Conservation (phyloP, 768 basidiomycete genomes). For the Leccinellum albellum region DNA sequence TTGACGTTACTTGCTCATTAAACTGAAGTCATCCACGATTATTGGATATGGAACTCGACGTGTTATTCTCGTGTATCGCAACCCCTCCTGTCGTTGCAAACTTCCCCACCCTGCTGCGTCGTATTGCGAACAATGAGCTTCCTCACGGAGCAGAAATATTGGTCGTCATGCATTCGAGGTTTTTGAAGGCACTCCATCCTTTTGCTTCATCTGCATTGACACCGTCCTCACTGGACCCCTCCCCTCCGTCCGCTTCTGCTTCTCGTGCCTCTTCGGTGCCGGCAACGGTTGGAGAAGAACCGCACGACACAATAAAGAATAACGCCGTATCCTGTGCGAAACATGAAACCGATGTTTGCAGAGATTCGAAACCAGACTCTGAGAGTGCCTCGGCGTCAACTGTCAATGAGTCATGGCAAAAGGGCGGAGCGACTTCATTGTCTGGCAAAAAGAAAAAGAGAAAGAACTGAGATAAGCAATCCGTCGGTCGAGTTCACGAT, state of each 20-base stretch:
- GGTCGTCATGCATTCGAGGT: slow-evolving; percentile 14
- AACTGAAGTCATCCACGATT: slow-evolving; percentile 12
- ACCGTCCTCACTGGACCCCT: not conserved
- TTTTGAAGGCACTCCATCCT: slow-evolving; percentile 10
- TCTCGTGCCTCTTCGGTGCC: too few relatives aligned
- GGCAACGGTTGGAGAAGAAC: too few relatives aligned
- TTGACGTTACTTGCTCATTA: not conserved
- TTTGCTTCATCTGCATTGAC: not conserved
- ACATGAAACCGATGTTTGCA: not conserved
- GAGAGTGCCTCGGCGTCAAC: too few relatives aligned
- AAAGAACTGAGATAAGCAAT: too few relatives aligned
- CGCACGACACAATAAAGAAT: too few relatives aligned
- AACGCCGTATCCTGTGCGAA: not conserved
- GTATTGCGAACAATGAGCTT: not conserved
- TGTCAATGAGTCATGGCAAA: too few relatives aligned
- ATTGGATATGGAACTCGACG: slow-evolving; percentile 23
- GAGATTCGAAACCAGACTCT: too few relatives aligned
- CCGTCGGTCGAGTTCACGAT: not conserved
- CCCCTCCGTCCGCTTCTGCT: not conserved
- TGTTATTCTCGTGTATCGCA: slow-evolving; percentile 10
- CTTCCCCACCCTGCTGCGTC: not conserved
- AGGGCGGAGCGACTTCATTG: too few relatives aligned
- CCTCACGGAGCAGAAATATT: slow-evolving; percentile 20
- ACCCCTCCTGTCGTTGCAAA: not conserved
- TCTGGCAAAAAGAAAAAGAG: too few relatives aligned